Base-by-base conservation (phyloP, 2,329 filamentous ascomycete genomes). In the Ciborinia camelliae region DNA sequence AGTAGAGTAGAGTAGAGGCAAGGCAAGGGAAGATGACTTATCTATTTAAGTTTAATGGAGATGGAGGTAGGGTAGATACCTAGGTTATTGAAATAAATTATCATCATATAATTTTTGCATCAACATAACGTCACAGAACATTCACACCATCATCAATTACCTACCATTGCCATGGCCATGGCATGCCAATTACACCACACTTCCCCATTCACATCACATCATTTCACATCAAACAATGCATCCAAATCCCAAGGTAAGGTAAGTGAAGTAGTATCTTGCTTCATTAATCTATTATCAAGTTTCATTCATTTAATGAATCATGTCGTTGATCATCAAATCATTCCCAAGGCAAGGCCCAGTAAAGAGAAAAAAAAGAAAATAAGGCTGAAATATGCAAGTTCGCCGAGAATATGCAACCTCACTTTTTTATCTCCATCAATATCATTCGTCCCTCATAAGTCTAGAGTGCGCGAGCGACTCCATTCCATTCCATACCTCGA, bases 231-330 rank as follows among this genome's bases (percentile, higher is more conserved):
- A 18, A 23, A 57, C 2, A 6, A 41, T 9, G 30, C 15, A n/a
- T 30, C 18, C 23, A 41, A 39, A 39, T 9, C 48, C n/a, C n/a
- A n/a, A n/a, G n/a, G n/a, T n/a, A n/a, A n/a, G n/a, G n/a, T n/a
- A 51, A 51, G 48, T 28, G 32, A 52, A 43, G 35, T 52, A 30
- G 5, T 3, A 57, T 23, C 53, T 45, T n/a, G 37, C 53, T 45
- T n/a, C 7, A 45, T 45, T 45, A 9, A 45, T 59, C n/a, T 48
- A 59, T 59, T 57, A 39, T 8, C 18, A 41, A 28, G 39, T 1
- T 47, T 41, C 6, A 14, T 41, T n/a, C 14, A 55, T 55, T 55
- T 18, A n/a, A 59, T 59, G 43, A 45, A 45, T 59, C 41, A 59
- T 59, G n/a, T n/a, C n/a, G n/a, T n/a, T n/a, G 20, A 32, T 48